A percentile compares a stretch with the other conserved stretches of the same genome.
Conservation (phyloP, 345 rosid genomes). For the Pistacia integerrima region DNA sequence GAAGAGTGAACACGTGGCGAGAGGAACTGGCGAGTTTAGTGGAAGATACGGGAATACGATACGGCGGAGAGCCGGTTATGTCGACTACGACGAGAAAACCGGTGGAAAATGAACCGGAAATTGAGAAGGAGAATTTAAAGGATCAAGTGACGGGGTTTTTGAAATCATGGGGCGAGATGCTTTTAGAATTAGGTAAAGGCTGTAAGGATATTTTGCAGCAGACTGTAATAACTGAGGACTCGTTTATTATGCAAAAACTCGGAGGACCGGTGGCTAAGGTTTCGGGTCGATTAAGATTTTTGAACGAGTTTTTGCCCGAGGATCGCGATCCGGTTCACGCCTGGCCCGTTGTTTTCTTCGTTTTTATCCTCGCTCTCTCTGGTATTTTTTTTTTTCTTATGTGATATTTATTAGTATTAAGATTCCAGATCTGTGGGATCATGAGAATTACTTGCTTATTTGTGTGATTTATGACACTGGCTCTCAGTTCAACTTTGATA, state of each 20-base stretch:
- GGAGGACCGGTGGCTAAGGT: constrained; percentile 66
- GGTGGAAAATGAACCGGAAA: constrained; percentile 22
- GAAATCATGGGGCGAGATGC: constrained; percentile 94
- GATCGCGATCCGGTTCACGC: constrained; percentile 90
- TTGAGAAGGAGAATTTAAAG: constrained; percentile 54
- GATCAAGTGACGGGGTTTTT: constrained; percentile 73
- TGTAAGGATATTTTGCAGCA: constrained; percentile 68
- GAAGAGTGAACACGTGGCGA: constrained; percentile 61
- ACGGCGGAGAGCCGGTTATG: constrained; percentile 42
- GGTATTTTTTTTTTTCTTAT: constrained; percentile 38
- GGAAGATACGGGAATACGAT: constrained; percentile 46
- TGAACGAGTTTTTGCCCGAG: constrained; percentile 93
- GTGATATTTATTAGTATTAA: background rate
- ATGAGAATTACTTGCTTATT: background rate
- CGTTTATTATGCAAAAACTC: constrained; percentile 70
- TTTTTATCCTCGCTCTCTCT: constrained; percentile 69
- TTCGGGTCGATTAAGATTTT: constrained; percentile 59
- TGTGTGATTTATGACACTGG: constrained; percentile 6
- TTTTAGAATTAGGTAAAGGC: constrained; percentile 76
- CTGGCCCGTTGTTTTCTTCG: constrained; percentile 83
- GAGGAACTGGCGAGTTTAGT: constrained; percentile 70
- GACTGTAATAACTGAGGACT: constrained; percentile 66
- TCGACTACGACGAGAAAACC: constrained; percentile 20
- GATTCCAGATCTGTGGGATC: constrained; percentile 6
- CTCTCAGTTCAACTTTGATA: background rate